A percentile compares a stretch with the other conserved stretches of the same genome.
Conservation (phyloP, 2,329 filamentous ascomycete genomes). For the Emericellopsis cladophorae region DNA sequence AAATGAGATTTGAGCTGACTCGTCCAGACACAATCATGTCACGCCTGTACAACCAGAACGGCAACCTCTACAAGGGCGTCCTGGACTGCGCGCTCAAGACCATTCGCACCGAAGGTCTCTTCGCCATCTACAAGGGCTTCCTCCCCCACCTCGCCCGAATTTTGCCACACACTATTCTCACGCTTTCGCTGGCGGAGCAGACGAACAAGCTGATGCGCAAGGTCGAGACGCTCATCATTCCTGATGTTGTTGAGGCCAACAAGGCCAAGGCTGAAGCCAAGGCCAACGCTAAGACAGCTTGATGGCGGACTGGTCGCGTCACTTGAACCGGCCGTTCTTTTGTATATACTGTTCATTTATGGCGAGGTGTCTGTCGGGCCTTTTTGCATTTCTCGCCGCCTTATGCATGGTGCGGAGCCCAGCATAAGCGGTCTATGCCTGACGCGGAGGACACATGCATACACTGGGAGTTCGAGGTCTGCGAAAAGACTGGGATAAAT, state of each 20-base stretch:
- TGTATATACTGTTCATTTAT: too few relatives aligned
- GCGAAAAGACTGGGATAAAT: too few relatives aligned
- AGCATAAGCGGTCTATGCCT: too few relatives aligned
- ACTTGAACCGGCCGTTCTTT: too few relatives aligned
- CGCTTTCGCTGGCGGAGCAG: slow-evolving; percentile 86
- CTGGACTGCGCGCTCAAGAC: slow-evolving; percentile 90
- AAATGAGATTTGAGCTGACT: neutral
- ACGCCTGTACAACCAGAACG: slow-evolving; percentile 96
- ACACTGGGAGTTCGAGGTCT: too few relatives aligned
- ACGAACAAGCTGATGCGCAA: slow-evolving; percentile 85
- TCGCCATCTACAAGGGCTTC: slow-evolving; percentile 97
- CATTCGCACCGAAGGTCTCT: slow-evolving; percentile 74
- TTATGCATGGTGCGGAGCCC: too few relatives aligned
- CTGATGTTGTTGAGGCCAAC: neutral
- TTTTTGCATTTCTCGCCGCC: too few relatives aligned
- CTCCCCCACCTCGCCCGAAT: slow-evolving; percentile 90
- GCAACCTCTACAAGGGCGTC: slow-evolving; percentile 87
- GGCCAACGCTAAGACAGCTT: neutral
- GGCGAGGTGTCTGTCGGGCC: too few relatives aligned
- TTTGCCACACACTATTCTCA: slow-evolving; percentile 88
- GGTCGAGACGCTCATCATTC: slow-evolving; percentile 50
- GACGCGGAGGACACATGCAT: too few relatives aligned
- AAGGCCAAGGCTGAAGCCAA: neutral
- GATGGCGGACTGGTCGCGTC: neutral
- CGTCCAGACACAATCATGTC: slow-evolving; percentile 89